Evolutionary conservation across 23 red algal species (phyloP), one percentile per base, ranked within the genome.

Genomic region (Agarophyton chilense): DNA sequence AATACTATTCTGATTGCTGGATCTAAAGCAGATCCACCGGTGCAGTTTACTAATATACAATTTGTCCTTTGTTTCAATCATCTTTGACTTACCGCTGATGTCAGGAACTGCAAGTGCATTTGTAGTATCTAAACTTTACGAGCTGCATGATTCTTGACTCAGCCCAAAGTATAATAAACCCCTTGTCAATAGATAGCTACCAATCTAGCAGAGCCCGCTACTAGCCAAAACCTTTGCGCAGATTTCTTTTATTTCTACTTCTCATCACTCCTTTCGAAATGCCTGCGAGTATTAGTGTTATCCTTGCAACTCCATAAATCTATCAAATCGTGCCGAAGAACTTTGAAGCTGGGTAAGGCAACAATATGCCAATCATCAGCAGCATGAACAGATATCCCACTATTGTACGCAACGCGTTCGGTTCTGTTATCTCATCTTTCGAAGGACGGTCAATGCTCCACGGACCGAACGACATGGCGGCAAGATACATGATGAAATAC

Each of bases 381-480:
- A 93, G 71, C 81, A 97, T 82, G 68, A 94, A 78, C 33, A 90
- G 28, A 61, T 90, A 97, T 1, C 89, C 95, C 49, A 93, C 74
- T 11, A 93, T 74, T 6, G 84, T 81, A 8, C 89, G 70, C 11
- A 79, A 10, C 33, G 72, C 70, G n/a, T 90, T 63, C 25, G 95
- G 88, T 85, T 97, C 95, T 28, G 95, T 89, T 31, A 93, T 56
- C 68, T 97, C 95, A 40, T 97, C 86, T 52, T 88, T 81, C 13
- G 72, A 81, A 2, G 89, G 95, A n/a, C 95, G 83, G 81, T 97
- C 95, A 25, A 96, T 54, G 47, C 77, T 62, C 94, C 94, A 96
- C 21, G 94, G 94, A 1, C 94, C 94, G 32, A 96, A 96, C 5
- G 82, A 71, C 58, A 96, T 74, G 14, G 84, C 70, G 1, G 72